These are phyloP conservation scores for Allantophomopsis cytisporea DNA, from an alignment of 2,329 filamentous ascomycete species.

Conservation along the genomic window DNA sequence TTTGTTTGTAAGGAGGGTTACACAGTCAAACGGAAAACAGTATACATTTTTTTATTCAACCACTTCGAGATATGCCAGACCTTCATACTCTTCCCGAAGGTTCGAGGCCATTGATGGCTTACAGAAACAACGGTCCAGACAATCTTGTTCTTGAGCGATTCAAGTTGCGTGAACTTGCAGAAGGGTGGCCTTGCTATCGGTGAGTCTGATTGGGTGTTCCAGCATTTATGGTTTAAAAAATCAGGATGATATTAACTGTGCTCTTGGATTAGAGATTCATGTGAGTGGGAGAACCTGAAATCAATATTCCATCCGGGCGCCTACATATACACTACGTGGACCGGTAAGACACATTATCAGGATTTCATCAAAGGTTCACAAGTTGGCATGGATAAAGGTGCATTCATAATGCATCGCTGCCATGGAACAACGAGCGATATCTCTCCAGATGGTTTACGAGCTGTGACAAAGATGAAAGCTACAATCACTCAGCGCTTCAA, in stretches of 20 bases:
- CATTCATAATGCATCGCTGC: slow-evolving; percentile 28
- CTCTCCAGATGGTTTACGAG: slow-evolving; percentile 21
- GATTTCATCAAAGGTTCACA: slow-evolving; percentile 26
- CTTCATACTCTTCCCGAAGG: slow-evolving; percentile 20
- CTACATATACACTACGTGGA: slow-evolving; percentile 36
- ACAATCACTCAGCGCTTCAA: slow-evolving; percentile 33
- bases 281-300: slow-evolving; percentile 35
- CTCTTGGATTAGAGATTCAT: slow-evolving; percentile 22
- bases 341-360: slow-evolving; percentile 24
- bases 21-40: too few species aligned
- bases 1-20: too few species aligned
- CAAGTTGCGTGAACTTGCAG: slow-evolving; percentile 31
- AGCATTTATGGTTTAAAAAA: too few species aligned
- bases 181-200: slow-evolving; percentile 33
- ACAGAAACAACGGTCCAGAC: slow-evolving; percentile 31
- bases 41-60: too few species aligned
- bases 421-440: slow-evolving; percentile 29
- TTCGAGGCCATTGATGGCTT: slow-evolving; percentile 20
- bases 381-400: slow-evolving; percentile 25
- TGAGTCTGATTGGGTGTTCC: slow-evolving; percentile 5
- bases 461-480: slow-evolving; percentile 34
- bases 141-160: slow-evolving; percentile 26
- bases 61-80: slow-evolving; percentile 6
- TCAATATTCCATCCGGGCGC: slow-evolving; percentile 34
- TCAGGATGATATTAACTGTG: too few species aligned